These are phyloP conservation scores for Aureobasidium musti DNA, from an alignment of 2,329 filamentous ascomycete species.

Conservation along the genomic window DNA sequence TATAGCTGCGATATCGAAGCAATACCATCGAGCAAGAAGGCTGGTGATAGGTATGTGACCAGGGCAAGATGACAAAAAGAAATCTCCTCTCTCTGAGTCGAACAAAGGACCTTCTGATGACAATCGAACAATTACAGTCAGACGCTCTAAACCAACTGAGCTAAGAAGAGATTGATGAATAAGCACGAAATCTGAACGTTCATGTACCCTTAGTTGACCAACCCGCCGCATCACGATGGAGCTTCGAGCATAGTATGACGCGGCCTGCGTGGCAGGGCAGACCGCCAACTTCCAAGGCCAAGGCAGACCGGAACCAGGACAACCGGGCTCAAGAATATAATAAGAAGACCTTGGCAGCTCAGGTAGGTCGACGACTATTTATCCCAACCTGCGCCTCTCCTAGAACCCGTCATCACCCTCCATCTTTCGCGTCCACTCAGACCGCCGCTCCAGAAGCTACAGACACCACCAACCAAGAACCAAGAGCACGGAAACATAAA, in stretches of 20 bases:
- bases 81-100: slow-evolving; percentile 29
- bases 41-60: rapidly evolving
- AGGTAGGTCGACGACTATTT: neutral
- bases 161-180: slow-evolving; percentile 26
- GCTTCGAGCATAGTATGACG: slow-evolving; percentile 4
- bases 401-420: neutral
- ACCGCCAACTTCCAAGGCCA: slow-evolving; percentile 19
- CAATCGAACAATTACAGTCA: slow-evolving; percentile 28
- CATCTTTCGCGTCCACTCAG: no score
- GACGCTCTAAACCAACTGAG: slow-evolving; percentile 30
- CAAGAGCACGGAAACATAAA: slow-evolving; percentile 1
- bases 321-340: neutral
- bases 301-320: slow-evolving; percentile 3
- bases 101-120: slow-evolving; percentile 29
- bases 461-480: neutral
- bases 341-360: slow-evolving; percentile 1
- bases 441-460: neutral
- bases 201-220: no score
- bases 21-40: neutral
- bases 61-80: slow-evolving; percentile 1
- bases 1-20: no score
- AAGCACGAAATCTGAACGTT: no score
- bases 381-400: neutral
- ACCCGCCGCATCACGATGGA: no score
- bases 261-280: neutral